Evolutionary conservation across 2,329 filamentous ascomycete genomes (phyloP).

Genomic region (Penicillium rolfsii): DNA sequence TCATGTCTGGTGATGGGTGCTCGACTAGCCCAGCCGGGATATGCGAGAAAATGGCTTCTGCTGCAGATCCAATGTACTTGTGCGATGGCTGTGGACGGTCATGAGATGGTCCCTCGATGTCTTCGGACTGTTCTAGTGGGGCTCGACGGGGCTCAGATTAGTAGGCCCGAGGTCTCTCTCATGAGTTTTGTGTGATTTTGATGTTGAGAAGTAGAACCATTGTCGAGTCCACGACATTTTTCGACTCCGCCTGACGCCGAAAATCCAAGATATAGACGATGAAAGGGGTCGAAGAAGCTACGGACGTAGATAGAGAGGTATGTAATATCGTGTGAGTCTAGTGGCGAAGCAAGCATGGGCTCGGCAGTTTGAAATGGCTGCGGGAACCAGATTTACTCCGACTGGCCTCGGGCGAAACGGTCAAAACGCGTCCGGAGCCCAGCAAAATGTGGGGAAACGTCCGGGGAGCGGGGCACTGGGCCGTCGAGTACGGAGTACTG

Average conservation of each 20-base stretch:
- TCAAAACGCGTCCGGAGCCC: conserved; percentile 1
- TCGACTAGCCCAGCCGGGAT: conserved; percentile 15
- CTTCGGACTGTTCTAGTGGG: background rate
- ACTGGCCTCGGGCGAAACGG: background rate
- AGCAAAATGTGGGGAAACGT: conserved; percentile 15
- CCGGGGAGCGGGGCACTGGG: conserved; percentile 13
- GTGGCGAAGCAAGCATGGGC: background rate
- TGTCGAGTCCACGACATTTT: background rate
- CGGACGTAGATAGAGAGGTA: too few relatives aligned
- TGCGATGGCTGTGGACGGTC: conserved; percentile 21
- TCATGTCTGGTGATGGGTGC: conserved; percentile 26
- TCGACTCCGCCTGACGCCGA: background rate
- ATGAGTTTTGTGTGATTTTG: background rate
- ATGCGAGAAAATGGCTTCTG: conserved; percentile 24
- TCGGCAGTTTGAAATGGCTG: conserved; percentile 13
- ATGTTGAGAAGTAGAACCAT: background rate
- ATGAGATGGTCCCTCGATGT: conserved; percentile 16
- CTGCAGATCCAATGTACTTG: conserved; percentile 27
- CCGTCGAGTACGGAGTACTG: background rate
- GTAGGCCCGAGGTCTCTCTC: background rate
- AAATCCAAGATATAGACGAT: background rate
- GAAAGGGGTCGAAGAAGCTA: too few relatives aligned
- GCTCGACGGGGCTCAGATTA: background rate
- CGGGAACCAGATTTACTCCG: conserved; percentile 19
- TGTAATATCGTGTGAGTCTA: too few relatives aligned